These are phyloP conservation scores for Coniochaeta pulveracea DNA, from an alignment of 2,329 filamentous ascomycete species.

Conservation along the genomic window DNA sequence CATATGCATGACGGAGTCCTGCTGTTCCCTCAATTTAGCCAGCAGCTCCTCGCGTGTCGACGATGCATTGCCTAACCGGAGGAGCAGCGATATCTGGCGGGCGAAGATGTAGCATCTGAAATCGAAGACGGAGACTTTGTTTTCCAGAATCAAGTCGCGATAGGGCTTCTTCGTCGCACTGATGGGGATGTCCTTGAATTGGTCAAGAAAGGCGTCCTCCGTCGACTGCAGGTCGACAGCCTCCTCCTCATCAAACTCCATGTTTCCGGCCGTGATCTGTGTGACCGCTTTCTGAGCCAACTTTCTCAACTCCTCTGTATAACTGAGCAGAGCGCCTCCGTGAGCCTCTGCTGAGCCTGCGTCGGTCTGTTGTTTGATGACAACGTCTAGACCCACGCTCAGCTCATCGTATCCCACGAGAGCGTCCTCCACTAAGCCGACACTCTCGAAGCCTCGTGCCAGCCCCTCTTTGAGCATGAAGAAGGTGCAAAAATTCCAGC, in stretches of 20 bases:
- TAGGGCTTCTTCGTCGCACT: slow-evolving; percentile 66
- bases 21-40: slow-evolving; percentile 50
- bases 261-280: slow-evolving; percentile 14
- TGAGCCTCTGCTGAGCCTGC: slow-evolving; percentile 51
- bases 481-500: slow-evolving; percentile 99
- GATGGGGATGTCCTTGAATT: slow-evolving; percentile 47
- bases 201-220: slow-evolving; percentile 20
- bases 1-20: slow-evolving; percentile 44
- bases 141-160: slow-evolving; percentile 81
- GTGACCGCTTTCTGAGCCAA: slow-evolving; percentile 41
- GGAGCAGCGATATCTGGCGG: slow-evolving; percentile 70
- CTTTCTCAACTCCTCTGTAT: slow-evolving; percentile 62
- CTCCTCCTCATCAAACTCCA: slow-evolving; percentile 20
- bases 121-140: slow-evolving; percentile 92
- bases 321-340: slow-evolving; percentile 59
- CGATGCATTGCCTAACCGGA: slow-evolving; percentile 69
- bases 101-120: slow-evolving; percentile 92
- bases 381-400: slow-evolving; percentile 71
- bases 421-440: slow-evolving; percentile 90
- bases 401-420: slow-evolving; percentile 92
- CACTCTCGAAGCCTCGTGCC: slow-evolving; percentile 88
- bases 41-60: slow-evolving; percentile 51
- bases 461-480: slow-evolving; percentile 96
- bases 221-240: slow-evolving; percentile 22
- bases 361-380: slow-evolving; percentile 62